These are phyloP conservation scores for Pyrus hybrid DNA, from an alignment of 331 rosid genomes.

Conservation along the genomic window DNA sequence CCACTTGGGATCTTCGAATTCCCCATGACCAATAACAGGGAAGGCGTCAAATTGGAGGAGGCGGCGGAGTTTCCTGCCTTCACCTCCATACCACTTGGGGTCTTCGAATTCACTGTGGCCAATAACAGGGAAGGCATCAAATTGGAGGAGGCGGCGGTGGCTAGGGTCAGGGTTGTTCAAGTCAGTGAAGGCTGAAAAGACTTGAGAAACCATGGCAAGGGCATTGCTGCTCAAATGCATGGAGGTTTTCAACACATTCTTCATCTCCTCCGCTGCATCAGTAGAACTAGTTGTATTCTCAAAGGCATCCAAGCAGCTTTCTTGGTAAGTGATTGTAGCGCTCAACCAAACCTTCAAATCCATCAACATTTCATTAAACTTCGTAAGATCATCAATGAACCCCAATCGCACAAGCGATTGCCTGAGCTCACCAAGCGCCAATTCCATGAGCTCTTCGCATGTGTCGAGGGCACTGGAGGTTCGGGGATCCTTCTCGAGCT, in stretches of 20 bases:
- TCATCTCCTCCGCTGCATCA: conserved; percentile 49
- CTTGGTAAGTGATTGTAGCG: conserved; percentile 73
- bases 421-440: conserved; percentile 36
- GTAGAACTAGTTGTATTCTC: conserved; percentile 35
- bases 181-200: conserved; percentile 18
- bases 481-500: conserved; percentile 49
- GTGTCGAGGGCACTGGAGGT: conserved; percentile 52
- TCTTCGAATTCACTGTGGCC: conserved; percentile 20
- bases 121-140: background rate
- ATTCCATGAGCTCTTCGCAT: conserved; percentile 49
- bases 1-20: background rate
- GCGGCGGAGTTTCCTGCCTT: conserved; percentile 12
- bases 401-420: conserved; percentile 18
- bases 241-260: conserved; percentile 25
- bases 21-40: conserved; percentile 24
- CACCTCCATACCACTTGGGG: background rate
- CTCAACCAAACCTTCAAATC: conserved; percentile 69
- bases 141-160: conserved; percentile 21
- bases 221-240: conserved; percentile 75
- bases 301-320: conserved; percentile 66
- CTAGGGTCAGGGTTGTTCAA: background rate
- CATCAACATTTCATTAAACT: conserved; percentile 26
- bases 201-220: conserved; percentile 54
- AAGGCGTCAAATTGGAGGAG: background rate
- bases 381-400: conserved; percentile 16